Evolutionary conservation across 2,329 filamentous ascomycete genomes (phyloP), one percentile per base, ranked within the genome.

Genomic region (Tolypocladium pustulatum): DNA sequence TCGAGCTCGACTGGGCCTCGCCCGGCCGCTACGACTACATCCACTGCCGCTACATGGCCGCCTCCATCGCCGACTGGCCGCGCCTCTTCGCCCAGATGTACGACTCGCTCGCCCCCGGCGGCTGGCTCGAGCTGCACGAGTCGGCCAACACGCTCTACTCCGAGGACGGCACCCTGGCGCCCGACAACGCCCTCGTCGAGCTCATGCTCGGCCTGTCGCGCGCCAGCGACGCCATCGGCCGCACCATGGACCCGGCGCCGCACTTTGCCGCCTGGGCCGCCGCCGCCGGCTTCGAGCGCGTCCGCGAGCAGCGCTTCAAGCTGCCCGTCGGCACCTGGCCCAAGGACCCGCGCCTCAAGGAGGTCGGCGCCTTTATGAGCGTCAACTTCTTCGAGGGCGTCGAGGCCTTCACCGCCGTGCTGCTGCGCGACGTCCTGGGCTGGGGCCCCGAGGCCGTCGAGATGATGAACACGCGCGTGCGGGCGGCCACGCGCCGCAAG

Each of bases 91-190:
- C 59, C 3, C 66, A 69, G 40, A 64, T 63, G 1, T 66, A 68
- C 56, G 59, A 55, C 17, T 72, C 77, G 61, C 67, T 81, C 1
- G 73, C 71, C 30, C 77, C 78, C 0, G 78, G 78, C 36, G 77
- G 76, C 25, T 79, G 76, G 73, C 66, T 80, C 25, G 77, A 80
- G 61, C 70, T 77, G 34, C 73, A 76, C 9, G 77, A 79, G 55
- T 67, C 75, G 25, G 70, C 72, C 55, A 71, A 69, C 25, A 66
- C 65, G 17, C 65, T 73, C 2, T 67, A 69, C 38, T 75, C 71
- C 34, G 75, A 77, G 59, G 74, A 77, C 54, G 71, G 65, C 37
- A 68, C 72, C 1, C 71, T 78, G 60, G 61, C 65, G 0, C 64
- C 68, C 0, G 65, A 74, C 30, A 68, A 76, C 55, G 65, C 75